These are phyloP conservation scores for Didymella pomorum DNA, from an alignment of 2,329 filamentous ascomycete species.

Conservation along the genomic window DNA sequence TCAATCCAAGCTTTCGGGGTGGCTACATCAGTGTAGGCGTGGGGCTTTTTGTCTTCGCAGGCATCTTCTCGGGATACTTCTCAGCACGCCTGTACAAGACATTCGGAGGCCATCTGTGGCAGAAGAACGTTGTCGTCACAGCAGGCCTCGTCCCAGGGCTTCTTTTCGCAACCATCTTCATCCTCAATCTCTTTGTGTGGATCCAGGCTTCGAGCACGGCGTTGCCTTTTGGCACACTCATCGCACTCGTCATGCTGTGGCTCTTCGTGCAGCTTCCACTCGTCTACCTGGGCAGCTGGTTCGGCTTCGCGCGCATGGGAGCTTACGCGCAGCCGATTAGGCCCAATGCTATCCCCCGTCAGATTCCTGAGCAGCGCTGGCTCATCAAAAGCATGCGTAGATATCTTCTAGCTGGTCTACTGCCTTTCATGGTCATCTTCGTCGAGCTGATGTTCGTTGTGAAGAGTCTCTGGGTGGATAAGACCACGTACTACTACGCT, in stretches of 20 bases:
- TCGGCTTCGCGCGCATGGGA: slow-evolving; percentile 71
- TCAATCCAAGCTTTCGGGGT: slow-evolving; percentile 89
- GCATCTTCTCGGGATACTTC: slow-evolving; percentile 86
- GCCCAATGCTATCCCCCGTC: slow-evolving; percentile 73
- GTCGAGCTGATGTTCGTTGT: slow-evolving; percentile 89
- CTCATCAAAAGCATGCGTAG: slow-evolving; percentile 71
- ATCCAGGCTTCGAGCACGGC: slow-evolving; percentile 87
- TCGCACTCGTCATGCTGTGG: slow-evolving; percentile 79
- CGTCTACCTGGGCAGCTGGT: slow-evolving; percentile 81
- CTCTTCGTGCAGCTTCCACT: slow-evolving; percentile 85
- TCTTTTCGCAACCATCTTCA: slow-evolving; percentile 75
- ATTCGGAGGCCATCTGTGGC: slow-evolving; percentile 77
- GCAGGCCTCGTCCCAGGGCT: slow-evolving; percentile 81
- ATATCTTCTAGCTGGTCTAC: slow-evolving; percentile 75
- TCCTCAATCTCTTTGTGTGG: slow-evolving; percentile 90
- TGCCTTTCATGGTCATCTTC: slow-evolving; percentile 87
- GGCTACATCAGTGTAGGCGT: slow-evolving; percentile 86
- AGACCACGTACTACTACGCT: slow-evolving; percentile 90
- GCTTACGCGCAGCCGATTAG: slow-evolving; percentile 85
- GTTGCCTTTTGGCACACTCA: slow-evolving; percentile 80
- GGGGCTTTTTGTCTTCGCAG: slow-evolving; percentile 83
- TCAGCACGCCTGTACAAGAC: slow-evolving; percentile 84
- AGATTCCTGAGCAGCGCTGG: slow-evolving; percentile 78
- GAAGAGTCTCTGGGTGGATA: slow-evolving; percentile 88
- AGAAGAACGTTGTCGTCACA: slow-evolving; percentile 76